Percentiles rank a stretch among this genome's conserved stretches.
phyloP scores from a whole-genome alignment of 2,329 filamentous ascomycete species.

The Fusarium globosum region DNA sequence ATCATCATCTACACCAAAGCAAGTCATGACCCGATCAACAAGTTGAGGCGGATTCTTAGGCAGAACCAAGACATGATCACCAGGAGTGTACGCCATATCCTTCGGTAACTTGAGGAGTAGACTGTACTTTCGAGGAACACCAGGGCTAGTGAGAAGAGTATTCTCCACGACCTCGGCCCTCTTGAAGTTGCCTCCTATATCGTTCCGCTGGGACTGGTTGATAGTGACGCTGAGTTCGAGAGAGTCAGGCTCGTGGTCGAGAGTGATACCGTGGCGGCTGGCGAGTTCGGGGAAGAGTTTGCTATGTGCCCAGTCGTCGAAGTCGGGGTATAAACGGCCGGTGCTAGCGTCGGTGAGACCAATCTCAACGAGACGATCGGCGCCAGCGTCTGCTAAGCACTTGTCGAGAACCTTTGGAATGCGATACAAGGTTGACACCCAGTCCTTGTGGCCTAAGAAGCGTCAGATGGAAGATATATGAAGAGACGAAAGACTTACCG shows the following conservation, averaged over 20 bases:
- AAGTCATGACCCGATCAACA: conserved; percentile 71
- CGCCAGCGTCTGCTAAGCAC: conserved; percentile 55
- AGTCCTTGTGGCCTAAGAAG: conserved; percentile 52
- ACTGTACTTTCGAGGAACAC: conserved; percentile 63
- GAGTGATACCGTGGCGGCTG: conserved; percentile 49
- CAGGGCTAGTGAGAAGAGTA: conserved; percentile 14
- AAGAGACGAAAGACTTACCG: background rate
- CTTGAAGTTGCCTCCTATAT: conserved; percentile 20
- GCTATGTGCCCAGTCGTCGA: conserved; percentile 75
- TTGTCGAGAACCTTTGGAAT: conserved; percentile 72
- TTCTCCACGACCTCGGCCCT: conserved; percentile 19
- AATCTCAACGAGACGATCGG: conserved; percentile 52
- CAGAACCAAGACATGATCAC: conserved; percentile 80
- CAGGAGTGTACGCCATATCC: conserved; percentile 73
- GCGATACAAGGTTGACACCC: conserved; percentile 71
- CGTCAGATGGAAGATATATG: background rate
- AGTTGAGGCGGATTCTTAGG: conserved; percentile 74
- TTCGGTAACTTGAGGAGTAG: conserved; percentile 75
- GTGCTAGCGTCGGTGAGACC: conserved; percentile 70
- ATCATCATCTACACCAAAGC: conserved; percentile 77
- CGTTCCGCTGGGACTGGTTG: background rate
- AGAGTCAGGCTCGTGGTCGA: background rate
- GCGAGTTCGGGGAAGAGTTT: conserved; percentile 61
- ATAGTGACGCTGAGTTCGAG: background rate
- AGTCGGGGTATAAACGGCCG: conserved; percentile 73